phyloP scores from a whole-genome alignment of 306 rosid species.

The Glycine tomentella region DNA sequence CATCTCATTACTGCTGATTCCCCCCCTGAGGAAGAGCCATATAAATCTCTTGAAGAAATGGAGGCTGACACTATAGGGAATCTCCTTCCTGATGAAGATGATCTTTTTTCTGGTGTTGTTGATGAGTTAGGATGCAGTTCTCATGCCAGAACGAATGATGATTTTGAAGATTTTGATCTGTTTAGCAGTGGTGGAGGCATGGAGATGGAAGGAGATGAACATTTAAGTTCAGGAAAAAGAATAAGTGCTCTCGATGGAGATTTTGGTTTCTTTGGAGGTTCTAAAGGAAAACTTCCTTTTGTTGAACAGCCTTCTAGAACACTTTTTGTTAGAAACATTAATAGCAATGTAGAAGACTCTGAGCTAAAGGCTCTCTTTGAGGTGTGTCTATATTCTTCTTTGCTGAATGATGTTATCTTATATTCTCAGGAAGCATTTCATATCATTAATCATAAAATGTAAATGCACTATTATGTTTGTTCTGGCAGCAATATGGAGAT shows the following conservation, averaged over 20 bases:
- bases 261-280: constrained; percentile 54
- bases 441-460: constrained; percentile 23
- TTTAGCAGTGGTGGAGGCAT: constrained; percentile 80
- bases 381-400: constrained; percentile 53
- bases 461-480: constrained; percentile 48
- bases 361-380: constrained; percentile 74
- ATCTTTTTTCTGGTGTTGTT: constrained; percentile 69
- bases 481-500: constrained; percentile 70
- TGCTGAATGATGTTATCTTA: not conserved
- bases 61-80: constrained; percentile 72
- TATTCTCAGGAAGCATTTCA: constrained; percentile 40
- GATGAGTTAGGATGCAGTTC: constrained; percentile 55
- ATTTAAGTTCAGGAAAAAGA: constrained; percentile 46
- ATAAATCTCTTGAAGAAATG: constrained; percentile 59
- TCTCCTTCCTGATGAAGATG: constrained; percentile 84
- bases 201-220: constrained; percentile 73
- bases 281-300: constrained; percentile 59
- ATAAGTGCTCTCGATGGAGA: constrained; percentile 49
- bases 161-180: constrained; percentile 73
- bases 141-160: constrained; percentile 56
- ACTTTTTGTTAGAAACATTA: constrained; percentile 75
- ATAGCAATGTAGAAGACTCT: constrained; percentile 71
- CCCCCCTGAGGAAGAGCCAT: constrained; percentile 55
- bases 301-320: constrained; percentile 72
- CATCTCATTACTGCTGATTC: constrained; percentile 47